Evolutionary conservation across 2,329 filamentous ascomycete genomes (phyloP), one percentile per base, ranked within the genome.

Genomic region (Bertia moriformis): DNA sequence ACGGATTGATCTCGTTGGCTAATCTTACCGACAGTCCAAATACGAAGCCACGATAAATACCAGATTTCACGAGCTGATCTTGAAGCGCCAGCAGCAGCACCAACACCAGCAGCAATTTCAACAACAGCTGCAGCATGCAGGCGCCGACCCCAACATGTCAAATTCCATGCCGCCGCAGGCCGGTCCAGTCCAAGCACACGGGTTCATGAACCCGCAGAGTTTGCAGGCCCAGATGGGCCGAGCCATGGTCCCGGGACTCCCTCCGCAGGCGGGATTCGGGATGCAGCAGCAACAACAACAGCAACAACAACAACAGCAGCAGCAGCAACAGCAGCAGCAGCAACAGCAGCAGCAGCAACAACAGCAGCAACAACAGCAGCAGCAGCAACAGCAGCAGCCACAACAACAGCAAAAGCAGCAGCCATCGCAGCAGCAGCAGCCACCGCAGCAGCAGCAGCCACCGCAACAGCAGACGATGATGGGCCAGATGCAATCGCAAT

Each of bases 221-320:
- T 50, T 72, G 59, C 66, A 67, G 42, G 61, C 58, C 12, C 63
- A 69, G 44, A 66, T 73, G 58, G 61, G 62, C 29, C 63, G 71
- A 24, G 62, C 62, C 12, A 64, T 69, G 54, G 61, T 60, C 1
- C 69, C 68, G 47, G n/a, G n/a, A n/a, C n/a, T n/a, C n/a, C n/a
- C n/a, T n/a, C n/a, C n/a, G n/a, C n/a, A n/a, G n/a, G 61, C 58
- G 4, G 55, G 58, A 2, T 72, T 69, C 43, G 65, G 62, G 1
- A 76, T 78, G 42, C 71, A 71, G 43, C 65, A 69, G 37, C 60
- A 76, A 24, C 71, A 73, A 42, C 71, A 73, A 40, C 68, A 64
- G 40, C 68, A 72, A 76, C 47, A 56, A 63, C 3, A 63, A n/a
- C 22, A 27, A n/a, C 22, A 27, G 22, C 22, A 27, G 22, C 22